These are phyloP conservation scores for Salix udensis DNA, from an alignment of 345 rosid genomes.

Conservation along the genomic window DNA sequence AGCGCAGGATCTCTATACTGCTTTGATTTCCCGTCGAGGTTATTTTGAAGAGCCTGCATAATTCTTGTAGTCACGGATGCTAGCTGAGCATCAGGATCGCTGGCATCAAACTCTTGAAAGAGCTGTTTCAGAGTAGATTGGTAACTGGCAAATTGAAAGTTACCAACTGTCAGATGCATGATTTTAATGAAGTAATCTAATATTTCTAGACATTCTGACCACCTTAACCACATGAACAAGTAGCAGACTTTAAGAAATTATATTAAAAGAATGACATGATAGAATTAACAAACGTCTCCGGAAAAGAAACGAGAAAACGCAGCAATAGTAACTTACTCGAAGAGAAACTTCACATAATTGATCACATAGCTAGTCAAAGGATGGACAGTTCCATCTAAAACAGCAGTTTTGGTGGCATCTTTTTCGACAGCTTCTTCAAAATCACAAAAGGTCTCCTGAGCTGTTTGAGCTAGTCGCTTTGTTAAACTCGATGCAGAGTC, in stretches of 20 bases:
- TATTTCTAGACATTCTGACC: background rate
- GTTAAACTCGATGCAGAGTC: conserved; percentile 68
- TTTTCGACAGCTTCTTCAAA: conserved; percentile 96
- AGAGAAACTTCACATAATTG: conserved; percentile 87
- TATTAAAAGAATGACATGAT: background rate
- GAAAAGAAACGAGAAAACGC: background rate
- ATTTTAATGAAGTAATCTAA: background rate
- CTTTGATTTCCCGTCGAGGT: conserved; percentile 90
- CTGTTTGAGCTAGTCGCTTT: conserved; percentile 80
- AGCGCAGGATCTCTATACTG: conserved; percentile 91
- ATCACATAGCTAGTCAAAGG: conserved; percentile 97
- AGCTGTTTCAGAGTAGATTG: conserved; percentile 79
- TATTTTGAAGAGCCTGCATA: conserved; percentile 83
- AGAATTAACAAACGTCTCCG: background rate
- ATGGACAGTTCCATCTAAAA: conserved; percentile 96
- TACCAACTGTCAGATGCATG: conserved; percentile 12
- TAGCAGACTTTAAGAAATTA: background rate
- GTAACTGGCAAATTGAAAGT: conserved; percentile 49
- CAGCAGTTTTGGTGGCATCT: conserved; percentile 94
- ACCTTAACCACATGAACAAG: background rate
- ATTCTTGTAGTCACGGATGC: conserved; percentile 71
- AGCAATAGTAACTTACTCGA: conserved; percentile 59
- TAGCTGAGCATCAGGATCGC: conserved; percentile 59
- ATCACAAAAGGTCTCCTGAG: conserved; percentile 90
- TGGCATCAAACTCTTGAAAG: conserved; percentile 64